Evolutionary conservation across 257 asterid species (phyloP).

Genomic region (Verbascum thapsus): DNA sequence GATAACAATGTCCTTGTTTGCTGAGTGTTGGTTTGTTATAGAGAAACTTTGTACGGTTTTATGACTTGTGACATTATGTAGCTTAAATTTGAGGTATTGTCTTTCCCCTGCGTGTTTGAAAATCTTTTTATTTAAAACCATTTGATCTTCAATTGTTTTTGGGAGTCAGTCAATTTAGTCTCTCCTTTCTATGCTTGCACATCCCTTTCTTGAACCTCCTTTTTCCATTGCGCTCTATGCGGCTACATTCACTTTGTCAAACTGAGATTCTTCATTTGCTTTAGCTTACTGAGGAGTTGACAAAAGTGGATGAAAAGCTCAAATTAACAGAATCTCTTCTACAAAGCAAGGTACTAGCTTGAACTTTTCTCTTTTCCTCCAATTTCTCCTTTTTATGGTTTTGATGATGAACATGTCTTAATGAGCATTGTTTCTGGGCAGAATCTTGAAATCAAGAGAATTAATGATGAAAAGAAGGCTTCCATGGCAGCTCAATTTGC

Average conservation of each 20-base stretch:
- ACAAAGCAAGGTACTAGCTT: conserved; percentile 75
- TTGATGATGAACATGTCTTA: background rate
- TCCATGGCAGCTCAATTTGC: conserved; percentile 99
- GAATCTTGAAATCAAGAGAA: conserved; percentile 98
- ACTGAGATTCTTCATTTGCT: conserved; percentile 28
- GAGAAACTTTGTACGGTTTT: conserved; percentile 11
- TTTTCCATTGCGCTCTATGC: background rate
- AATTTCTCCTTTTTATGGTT: conserved; percentile 21
- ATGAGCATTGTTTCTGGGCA: conserved; percentile 30
- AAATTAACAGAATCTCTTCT: conserved; percentile 85
- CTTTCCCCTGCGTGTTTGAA: conserved; percentile 9
- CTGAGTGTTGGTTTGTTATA: conserved; percentile 11
- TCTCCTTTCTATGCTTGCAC: conserved; percentile 20
- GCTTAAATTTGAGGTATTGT: conserved; percentile 15
- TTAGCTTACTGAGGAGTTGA: conserved; percentile 82
- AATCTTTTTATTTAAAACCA: conserved; percentile 6
- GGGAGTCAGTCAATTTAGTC: background rate
- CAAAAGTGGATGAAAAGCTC: conserved; percentile 85
- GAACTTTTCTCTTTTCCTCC: conserved; percentile 18
- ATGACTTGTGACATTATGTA: conserved; percentile 5
- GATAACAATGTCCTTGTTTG: conserved; percentile 2
- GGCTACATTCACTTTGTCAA: conserved; percentile 23
- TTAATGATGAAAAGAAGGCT: conserved; percentile 94
- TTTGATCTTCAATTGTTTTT: conserved; percentile 1
- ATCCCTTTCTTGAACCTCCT: conserved; percentile 19